A percentile compares a stretch with the other conserved stretches of the same genome.
Evolutionary conservation across 768 basidiomycete species (phyloP).

Genomic region (Multifurca ochricompacta): DNA sequence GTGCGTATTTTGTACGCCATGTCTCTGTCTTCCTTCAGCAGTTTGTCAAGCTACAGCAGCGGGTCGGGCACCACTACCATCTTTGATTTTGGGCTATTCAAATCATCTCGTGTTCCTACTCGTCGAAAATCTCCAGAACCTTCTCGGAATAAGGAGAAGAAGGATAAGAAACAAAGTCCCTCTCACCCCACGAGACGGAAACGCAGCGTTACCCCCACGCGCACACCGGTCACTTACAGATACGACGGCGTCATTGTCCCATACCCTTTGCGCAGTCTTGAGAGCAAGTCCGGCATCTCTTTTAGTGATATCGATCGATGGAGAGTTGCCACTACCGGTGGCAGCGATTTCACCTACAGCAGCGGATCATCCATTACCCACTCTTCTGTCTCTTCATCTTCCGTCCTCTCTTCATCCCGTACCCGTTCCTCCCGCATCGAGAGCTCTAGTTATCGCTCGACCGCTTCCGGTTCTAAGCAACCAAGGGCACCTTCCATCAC

Average conservation of each 20-base stretch:
- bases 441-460: not conserved
- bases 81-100: slow-evolving; percentile 4
- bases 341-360: slow-evolving; percentile 16
- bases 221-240: not conserved
- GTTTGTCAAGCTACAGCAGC: slow-evolving; percentile 18
- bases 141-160: not conserved
- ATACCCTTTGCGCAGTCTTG: slow-evolving; percentile 7
- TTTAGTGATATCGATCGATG: slow-evolving; percentile 16
- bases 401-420: slow-evolving; percentile 7
- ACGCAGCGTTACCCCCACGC: slow-evolving; percentile 14
- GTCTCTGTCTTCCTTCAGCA: slow-evolving; percentile 20
- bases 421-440: slow-evolving; percentile 8
- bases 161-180: not conserved
- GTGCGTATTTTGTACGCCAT: slow-evolving; percentile 9
- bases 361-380: slow-evolving; percentile 16
- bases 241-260: slow-evolving; percentile 5
- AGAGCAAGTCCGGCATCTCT: slow-evolving; percentile 12
- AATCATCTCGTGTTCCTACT: slow-evolving; percentile 3
- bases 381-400: slow-evolving; percentile 9
- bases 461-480: not conserved
- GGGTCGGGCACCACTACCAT: slow-evolving; percentile 17
- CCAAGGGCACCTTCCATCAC: not conserved
- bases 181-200: slow-evolving; percentile 6
- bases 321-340: slow-evolving; percentile 1
- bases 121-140: not conserved